phyloP scores from a whole-genome alignment of 73 alveolate species.

The Paraurostyla sp. region DNA sequence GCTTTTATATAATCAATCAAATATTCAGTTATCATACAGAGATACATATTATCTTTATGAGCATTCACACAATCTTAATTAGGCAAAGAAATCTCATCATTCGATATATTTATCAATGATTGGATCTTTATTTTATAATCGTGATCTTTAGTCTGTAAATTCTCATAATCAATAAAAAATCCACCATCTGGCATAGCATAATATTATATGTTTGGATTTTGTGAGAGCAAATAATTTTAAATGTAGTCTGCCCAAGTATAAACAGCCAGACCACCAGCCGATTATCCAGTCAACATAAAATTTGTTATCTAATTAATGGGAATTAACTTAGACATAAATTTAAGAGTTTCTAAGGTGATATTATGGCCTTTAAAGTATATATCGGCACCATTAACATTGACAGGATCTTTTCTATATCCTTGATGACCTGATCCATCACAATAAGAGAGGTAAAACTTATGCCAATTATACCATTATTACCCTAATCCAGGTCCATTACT shows the following conservation, averaged over 20 bases:
- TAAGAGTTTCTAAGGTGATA: not conserved
- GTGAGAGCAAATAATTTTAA: not conserved
- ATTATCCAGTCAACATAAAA: not conserved
- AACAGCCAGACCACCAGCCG: slow-evolving; percentile 34
- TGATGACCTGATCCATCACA: slow-evolving; percentile 54
- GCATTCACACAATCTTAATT: not conserved
- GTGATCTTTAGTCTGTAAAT: not conserved
- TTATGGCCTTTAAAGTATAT: slow-evolving; percentile 9
- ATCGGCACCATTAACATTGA: not conserved
- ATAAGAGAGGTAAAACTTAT: slow-evolving; percentile 7
- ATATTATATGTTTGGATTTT: not conserved
- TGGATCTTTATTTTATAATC: not conserved
- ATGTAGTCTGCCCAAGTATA: slow-evolving; percentile 8
- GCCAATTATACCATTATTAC: not conserved
- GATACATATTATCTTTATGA: not conserved
- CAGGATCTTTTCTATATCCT: slow-evolving; percentile 21
- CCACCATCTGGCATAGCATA: slow-evolving; percentile 37
- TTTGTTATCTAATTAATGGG: not conserved
- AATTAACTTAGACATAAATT: not conserved
- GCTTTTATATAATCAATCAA: not conserved
- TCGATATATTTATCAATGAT: not conserved
- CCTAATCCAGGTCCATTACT: not conserved
- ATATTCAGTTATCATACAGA: slow-evolving; percentile 15
- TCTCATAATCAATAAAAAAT: not conserved
- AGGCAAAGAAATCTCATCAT: not conserved